A percentile compares a stretch with the other conserved stretches of the same genome.
phyloP scores from a whole-genome alignment of 1,284 basidiomycete species.

The Tranzscheliella williamsii region DNA sequence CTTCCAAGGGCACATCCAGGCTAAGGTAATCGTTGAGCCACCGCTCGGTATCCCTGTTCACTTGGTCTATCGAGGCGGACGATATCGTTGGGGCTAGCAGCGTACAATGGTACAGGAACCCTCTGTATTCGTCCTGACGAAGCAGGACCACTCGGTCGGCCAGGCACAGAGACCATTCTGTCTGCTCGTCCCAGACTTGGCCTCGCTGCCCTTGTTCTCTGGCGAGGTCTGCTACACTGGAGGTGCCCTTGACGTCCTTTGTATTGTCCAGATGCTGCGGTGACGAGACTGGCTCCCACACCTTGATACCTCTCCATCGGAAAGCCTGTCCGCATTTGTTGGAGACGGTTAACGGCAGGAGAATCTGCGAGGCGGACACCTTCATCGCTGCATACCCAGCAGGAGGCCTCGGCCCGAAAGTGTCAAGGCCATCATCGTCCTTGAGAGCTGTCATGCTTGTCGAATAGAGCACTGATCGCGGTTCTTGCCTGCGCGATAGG shows the following conservation, averaged over 20 bases:
- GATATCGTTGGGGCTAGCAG: slow-evolving; percentile 14
- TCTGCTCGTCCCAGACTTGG: slow-evolving; percentile 13
- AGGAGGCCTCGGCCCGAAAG: slow-evolving; percentile 37
- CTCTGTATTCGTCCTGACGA: slow-evolving; percentile 45
- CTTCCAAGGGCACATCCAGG: slow-evolving; percentile 74
- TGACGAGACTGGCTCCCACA: slow-evolving; percentile 20
- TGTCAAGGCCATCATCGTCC: slow-evolving; percentile 3
- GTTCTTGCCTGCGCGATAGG: no score
- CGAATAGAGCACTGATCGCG: no score
- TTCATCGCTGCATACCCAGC: slow-evolving; percentile 26
- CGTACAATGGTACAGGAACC: slow-evolving; percentile 50
- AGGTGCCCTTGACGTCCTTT: not conserved
- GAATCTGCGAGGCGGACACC: slow-evolving; percentile 36
- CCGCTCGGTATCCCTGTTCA: slow-evolving; percentile 65
- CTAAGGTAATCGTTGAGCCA: slow-evolving; percentile 92
- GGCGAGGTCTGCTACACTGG: not conserved
- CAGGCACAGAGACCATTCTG: slow-evolving; percentile 58
- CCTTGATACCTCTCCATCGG: slow-evolving; percentile 50
- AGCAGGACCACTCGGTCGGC: slow-evolving; percentile 56
- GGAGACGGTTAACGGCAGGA: slow-evolving; percentile 53
- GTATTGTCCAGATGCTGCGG: not conserved
- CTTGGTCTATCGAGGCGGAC: not conserved
- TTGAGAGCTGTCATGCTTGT: slow-evolving; percentile 1
- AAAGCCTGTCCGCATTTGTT: slow-evolving; percentile 60
- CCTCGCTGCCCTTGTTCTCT: not conserved